Conservation (phyloP, 257 asterid genomes). For the Nicotiana tomentosiformis region DNA sequence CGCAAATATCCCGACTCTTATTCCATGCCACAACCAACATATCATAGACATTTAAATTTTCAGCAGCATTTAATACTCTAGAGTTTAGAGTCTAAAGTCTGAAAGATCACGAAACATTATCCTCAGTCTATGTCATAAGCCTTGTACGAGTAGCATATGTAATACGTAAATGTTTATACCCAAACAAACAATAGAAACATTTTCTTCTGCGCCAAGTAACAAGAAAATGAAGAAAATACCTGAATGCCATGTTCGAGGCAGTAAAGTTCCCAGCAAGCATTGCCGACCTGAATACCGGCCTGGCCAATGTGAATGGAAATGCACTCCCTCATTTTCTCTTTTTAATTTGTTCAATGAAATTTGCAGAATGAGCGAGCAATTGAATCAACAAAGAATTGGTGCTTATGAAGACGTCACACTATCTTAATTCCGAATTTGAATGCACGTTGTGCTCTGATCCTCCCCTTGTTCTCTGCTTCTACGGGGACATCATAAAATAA, state of each 20-base stretch:
- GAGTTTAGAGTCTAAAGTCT: no score
- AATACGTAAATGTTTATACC: background rate
- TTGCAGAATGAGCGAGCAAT: background rate
- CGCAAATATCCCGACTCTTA: background rate
- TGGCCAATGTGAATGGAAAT: constrained; percentile 14
- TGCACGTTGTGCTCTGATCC: background rate
- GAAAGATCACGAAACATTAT: no score
- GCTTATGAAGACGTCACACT: constrained; percentile 2
- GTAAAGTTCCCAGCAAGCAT: constrained; percentile 20
- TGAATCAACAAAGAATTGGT: background rate
- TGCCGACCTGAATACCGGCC: constrained; percentile 12
- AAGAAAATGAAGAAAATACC: background rate
- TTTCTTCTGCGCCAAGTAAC: background rate
- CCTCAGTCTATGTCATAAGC: background rate
- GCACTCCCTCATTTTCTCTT: constrained; percentile 13
- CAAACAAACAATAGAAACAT: background rate
- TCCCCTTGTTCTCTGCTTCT: background rate
- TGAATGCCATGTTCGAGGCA: constrained; percentile 18
- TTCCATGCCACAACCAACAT: background rate
- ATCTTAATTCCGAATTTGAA: background rate
- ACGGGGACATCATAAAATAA: constrained; percentile 7
- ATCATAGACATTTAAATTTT: background rate
- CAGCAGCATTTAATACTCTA: background rate
- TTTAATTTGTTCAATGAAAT: background rate
- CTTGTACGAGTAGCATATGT: background rate